Evolutionary conservation across 2,329 filamentous ascomycete species (phyloP), one percentile per base, ranked within the genome.

Genomic region (Aureobasidium mangrovei): DNA sequence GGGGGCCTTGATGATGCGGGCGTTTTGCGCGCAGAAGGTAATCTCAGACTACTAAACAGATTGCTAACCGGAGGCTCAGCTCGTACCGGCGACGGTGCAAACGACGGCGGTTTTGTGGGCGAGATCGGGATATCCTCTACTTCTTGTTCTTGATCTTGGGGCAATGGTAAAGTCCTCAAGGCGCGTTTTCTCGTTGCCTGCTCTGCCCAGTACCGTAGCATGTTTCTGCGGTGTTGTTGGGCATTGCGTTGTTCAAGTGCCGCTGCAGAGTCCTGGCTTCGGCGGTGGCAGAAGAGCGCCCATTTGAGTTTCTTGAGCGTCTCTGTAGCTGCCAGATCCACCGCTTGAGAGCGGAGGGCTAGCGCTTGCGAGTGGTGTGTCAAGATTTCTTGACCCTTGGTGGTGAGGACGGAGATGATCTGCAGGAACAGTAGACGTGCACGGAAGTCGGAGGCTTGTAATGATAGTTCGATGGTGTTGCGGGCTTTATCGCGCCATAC

Each of bases 291-390:
- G 66, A 83, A 83, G 2, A 78, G 68, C 6, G 74, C 74, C 66
- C 81, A 77, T 52, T 77, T 79, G n/a, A 83, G 67, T 60, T 75
- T 79, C 62, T 77, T 79, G 55, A 83, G 67, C 32, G 45, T 56
- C 33, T 53, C 54, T 12, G 54, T 44, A 2, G 41, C 38, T 4
- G 53, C 46, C 6, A 53, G 67, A 9, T 77, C 71, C 4, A 74
- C 66, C 40, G 73, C 74, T 55, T 77, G 69, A 28, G 74, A 71
- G 48, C 72, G 64, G 35, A 79, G 69, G 1, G 68, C 64, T 3
- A 69, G 56, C 9, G 79, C 79, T 61, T 75, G 71, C 27, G 72
- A 52, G 2, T 52, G 29, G 27, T 51, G 38, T 7, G 32, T 40
- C 24, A 49, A 33, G 10, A 56, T 43, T 33, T 51, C 40, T 45